phyloP scores from a whole-genome alignment of 2,329 filamentous ascomycete species.

The Ustulina deusta region DNA sequence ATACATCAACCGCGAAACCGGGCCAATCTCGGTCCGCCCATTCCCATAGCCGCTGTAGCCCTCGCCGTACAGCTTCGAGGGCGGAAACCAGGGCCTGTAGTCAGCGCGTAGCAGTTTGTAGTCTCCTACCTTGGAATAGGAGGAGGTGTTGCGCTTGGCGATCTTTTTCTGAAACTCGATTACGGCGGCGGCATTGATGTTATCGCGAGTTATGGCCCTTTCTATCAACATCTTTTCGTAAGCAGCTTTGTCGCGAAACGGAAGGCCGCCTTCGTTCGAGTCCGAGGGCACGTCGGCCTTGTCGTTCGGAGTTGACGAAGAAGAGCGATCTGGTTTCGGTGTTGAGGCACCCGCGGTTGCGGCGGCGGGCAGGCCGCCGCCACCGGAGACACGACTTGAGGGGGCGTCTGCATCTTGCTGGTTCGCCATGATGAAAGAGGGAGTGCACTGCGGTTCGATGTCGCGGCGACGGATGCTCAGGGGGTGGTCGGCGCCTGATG shows the following conservation, averaged over 20 bases:
- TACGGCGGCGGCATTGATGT: slow-evolving; percentile 65
- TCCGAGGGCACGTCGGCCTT: slow-evolving; percentile 50
- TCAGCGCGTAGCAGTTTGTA: slow-evolving; percentile 72
- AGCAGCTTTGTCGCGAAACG: slow-evolving; percentile 66
- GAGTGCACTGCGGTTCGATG: slow-evolving; percentile 38
- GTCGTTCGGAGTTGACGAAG: slow-evolving; percentile 49
- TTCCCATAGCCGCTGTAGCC: slow-evolving; percentile 94
- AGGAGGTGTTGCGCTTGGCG: slow-evolving; percentile 70
- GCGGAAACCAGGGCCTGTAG: slow-evolving; percentile 67
- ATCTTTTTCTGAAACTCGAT: slow-evolving; percentile 64
- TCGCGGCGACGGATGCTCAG: slow-evolving; percentile 31
- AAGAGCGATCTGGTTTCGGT: slow-evolving; percentile 49
- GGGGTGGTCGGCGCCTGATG: slow-evolving; percentile 23
- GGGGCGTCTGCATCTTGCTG: slow-evolving; percentile 49
- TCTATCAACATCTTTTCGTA: slow-evolving; percentile 67
- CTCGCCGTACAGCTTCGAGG: slow-evolving; percentile 71
- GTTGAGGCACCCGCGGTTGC: slow-evolving; percentile 43
- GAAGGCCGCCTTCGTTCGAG: slow-evolving; percentile 46
- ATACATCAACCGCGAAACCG: slow-evolving; percentile 80
- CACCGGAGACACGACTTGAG: slow-evolving; percentile 42
- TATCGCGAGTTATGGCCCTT: slow-evolving; percentile 66
- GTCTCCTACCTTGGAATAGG: slow-evolving; percentile 75
- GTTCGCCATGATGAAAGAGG: slow-evolving; percentile 46
- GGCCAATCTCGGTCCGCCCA: slow-evolving; percentile 78
- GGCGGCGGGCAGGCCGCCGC: slow-evolving; percentile 37